Evolutionary conservation across 352 stramenopile genomes (phyloP), one percentile per base, ranked within the genome.

Genomic region (Blastocystis sp.): DNA sequence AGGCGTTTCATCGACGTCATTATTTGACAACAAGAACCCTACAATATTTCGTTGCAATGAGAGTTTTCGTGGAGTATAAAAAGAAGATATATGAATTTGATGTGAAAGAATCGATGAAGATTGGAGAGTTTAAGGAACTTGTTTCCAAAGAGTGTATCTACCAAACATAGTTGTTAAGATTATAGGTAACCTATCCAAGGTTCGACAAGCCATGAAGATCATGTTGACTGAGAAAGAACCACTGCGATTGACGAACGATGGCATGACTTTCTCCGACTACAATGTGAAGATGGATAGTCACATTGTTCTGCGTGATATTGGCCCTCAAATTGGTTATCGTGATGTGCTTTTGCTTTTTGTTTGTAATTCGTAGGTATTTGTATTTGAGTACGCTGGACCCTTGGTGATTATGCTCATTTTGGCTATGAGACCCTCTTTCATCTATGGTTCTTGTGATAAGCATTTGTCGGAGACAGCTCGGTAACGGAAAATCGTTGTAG

Each of bases 321-420:
- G 93, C 0, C 91, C 92, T 42, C 93, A 95, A 86, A 95, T 95
- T 87, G 93, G 92, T 46, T 95, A 95, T 89, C 91, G 92, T 65
- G 65, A 63, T 78, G 77, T 87, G 1, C 6, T 37, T 24, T n/a
- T 77, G 19, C 27, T 61, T 9, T n/a, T n/a, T 57, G n/a, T n/a
- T 46, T 1, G 1, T 65, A 1, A 57, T 14, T 3, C 58, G 14
- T 57, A 87, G 77, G 93, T 96, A 32, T 95, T 96, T 74, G 57
- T 95, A 37, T 83, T 91, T 58, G 93, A 95, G 89, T 96, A 95
- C 88, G 59, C 94, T 12, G 93, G 93, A 1, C 93, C 93, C 4
- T 78, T 96, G 74, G 86, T 93, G 56, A 93, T 96, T 73, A 92
- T 95, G 75, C 80, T 94, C 59, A 88, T 94, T 51, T 94, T 94